Evolutionary conservation across 2,329 filamentous ascomycete genomes (phyloP), one percentile per base, ranked within the genome.

Genomic region (Corniculantispora saksenae): DNA sequence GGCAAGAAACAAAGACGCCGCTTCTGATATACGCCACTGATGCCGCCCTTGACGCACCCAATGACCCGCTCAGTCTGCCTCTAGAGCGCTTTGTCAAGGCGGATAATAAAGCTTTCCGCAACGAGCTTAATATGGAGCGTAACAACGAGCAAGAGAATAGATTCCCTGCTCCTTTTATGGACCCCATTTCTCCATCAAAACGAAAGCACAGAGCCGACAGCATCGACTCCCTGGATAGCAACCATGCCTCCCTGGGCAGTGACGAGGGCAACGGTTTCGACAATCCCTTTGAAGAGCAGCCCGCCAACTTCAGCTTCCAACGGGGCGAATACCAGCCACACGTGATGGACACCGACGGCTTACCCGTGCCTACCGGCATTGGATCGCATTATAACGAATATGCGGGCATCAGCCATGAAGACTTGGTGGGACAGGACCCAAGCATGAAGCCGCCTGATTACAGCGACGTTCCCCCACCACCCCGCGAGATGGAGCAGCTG

Each of bases 11-110:
- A 10, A 83, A 81, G 63, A 78, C 75, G 21, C 80, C 81, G 0
- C 69, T 85, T 21, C 70, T 87, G 3, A 74, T 87, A 5, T 87
- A 87, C 69, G 84, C 85, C 25, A 83, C 83, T 4, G 82, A 86
- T 66, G 73, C 76, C 29, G 83, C 84, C 27, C 71, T 85, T 65
- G 68, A 75, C 15, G 67, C 70, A 23, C 70, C 75, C 3, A 72
- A 65, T 13, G 68, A 72, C 3, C 73, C 78, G 13, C 72, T 86
- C 19, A 76, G 83, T 50, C 69, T 76, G 17, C 67, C 71, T 2
- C 67, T 77, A 12, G 74, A 83, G 72, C 77, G 78, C 38, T 87
- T 87, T 70, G 76, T 83, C 6, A 79, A 77, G 47, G 78, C 77
- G 45, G 84, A 87, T 59, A 87, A 86, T 67, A 80, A 79, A 64